These are phyloP conservation scores for Phytophthora ohioensis DNA, from an alignment of 352 stramenopile species.

Conservation along the genomic window DNA sequence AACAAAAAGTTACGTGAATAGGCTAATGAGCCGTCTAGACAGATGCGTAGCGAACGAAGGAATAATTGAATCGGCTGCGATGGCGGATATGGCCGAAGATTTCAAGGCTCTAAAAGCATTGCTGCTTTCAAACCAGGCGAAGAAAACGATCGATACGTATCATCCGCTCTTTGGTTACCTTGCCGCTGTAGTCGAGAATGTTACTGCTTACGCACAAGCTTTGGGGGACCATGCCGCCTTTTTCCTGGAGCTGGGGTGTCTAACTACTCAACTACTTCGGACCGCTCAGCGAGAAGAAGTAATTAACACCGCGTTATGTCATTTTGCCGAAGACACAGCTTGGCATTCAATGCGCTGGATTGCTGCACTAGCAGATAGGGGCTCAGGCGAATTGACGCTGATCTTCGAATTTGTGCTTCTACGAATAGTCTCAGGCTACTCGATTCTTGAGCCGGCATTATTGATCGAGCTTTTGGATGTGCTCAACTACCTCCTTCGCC, in stretches of 20 bases:
- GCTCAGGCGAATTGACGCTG: slow-evolving; percentile 27
- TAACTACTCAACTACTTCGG: slow-evolving; percentile 29
- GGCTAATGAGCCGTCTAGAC: slow-evolving; percentile 20
- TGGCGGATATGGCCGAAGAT: slow-evolving; percentile 18
- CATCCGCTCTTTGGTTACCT: slow-evolving; percentile 27
- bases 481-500: slow-evolving; percentile 36
- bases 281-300: slow-evolving; percentile 30
- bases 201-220: not conserved
- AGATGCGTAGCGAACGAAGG: slow-evolving; percentile 4
- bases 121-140: slow-evolving; percentile 32
- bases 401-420: slow-evolving; percentile 40
- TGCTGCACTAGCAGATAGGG: slow-evolving; percentile 7
- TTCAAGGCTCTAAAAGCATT: slow-evolving; percentile 35
- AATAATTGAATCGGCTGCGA: not conserved
- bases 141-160: slow-evolving; percentile 27
- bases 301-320: slow-evolving; percentile 24
- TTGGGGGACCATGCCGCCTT: slow-evolving; percentile 10
- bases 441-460: slow-evolving; percentile 23
- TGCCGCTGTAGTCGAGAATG: slow-evolving; percentile 21
- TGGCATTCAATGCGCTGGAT: slow-evolving; percentile 47
- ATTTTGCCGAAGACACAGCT: slow-evolving; percentile 29
- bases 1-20: slow-evolving; percentile 16
- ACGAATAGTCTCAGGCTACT: slow-evolving; percentile 31
- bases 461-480: slow-evolving; percentile 35
- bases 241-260: slow-evolving; percentile 34